Percentiles rank a stretch among this genome's conserved stretches.
Evolutionary conservation across 179 eudicot genomes (phyloP).

Genomic region (Nepenthes alata): DNA sequence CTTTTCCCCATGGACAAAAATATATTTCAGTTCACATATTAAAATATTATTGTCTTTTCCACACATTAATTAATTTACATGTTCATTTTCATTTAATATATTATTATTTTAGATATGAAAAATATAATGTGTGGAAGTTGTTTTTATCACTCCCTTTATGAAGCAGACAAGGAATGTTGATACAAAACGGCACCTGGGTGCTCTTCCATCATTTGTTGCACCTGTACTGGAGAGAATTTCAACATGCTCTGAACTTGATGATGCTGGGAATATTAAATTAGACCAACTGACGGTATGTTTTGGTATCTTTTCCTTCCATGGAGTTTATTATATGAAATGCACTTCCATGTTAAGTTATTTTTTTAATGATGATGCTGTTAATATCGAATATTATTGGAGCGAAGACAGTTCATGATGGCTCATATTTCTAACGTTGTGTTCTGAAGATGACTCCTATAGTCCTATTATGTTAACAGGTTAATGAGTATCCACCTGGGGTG

Average conservation of each 20-base stretch:
- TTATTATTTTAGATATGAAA: too few relatives aligned
- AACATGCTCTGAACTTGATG: constrained; percentile 29
- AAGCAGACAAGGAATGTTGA: constrained; percentile 79
- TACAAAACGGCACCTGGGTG: constrained; percentile 53
- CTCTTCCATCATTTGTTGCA: constrained; percentile 71
- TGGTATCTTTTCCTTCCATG: constrained; percentile 1
- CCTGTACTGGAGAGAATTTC: constrained; percentile 49
- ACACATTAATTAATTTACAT: too few relatives aligned
- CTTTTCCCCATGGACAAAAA: too few relatives aligned
- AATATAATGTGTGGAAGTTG: neutral
- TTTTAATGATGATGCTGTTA: neutral
- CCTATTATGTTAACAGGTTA: constrained; percentile 39
- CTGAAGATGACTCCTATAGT: neutral
- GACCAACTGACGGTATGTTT: constrained; percentile 77
- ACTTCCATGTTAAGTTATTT: neutral
- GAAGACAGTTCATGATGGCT: neutral
- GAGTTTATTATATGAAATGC: too few relatives aligned
- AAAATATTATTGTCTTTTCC: too few relatives aligned
- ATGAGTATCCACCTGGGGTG: constrained; percentile 90
- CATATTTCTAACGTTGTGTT: constrained; percentile 1
- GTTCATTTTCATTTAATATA: too few relatives aligned
- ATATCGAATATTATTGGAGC: neutral
- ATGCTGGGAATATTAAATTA: constrained; percentile 28
- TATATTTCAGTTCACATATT: too few relatives aligned
- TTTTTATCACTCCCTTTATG: constrained; percentile 1